Percentiles rank a stretch among this genome's conserved stretches.
phyloP scores from a whole-genome alignment of 148 eudicot species.

The Rhododendron ferrugineum region DNA sequence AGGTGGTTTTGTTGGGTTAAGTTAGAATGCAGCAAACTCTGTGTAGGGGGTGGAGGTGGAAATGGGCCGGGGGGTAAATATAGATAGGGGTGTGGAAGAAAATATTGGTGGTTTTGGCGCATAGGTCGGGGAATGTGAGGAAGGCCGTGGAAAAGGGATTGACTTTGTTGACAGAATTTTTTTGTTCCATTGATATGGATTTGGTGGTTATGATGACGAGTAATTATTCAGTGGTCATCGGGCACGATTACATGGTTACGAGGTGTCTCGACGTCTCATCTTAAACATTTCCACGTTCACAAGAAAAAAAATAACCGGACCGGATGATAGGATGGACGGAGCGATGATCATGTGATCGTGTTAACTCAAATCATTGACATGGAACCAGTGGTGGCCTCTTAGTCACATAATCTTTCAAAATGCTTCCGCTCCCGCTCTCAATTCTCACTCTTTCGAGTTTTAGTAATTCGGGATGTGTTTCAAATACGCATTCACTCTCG shows the following conservation, averaged over 20 bases:
- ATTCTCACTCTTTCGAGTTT: background rate
- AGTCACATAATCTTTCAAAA: too few species aligned
- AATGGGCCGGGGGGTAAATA: background rate
- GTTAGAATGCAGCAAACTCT: background rate
- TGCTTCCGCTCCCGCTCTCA: too few species aligned
- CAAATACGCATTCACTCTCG: too few species aligned
- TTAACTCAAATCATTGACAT: too few species aligned
- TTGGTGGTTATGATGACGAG: background rate
- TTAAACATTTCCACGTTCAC: too few species aligned
- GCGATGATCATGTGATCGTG: background rate
- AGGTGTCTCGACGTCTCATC: background rate
- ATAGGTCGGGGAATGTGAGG: background rate
- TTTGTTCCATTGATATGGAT: background rate
- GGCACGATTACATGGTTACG: background rate
- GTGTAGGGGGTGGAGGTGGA: background rate
- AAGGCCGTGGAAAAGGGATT: background rate
- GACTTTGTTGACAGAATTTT: background rate
- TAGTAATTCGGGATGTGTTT: too few species aligned
- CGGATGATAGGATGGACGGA: too few species aligned
- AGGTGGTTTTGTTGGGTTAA: background rate
- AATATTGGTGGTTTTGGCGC: background rate
- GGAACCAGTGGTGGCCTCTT: too few species aligned
- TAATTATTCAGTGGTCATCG: background rate
- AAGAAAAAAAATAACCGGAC: too few species aligned
- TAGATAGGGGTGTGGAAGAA: background rate